Conservation (phyloP, 805 yeast genomes). For the Pichia nanzhaoensis region DNA sequence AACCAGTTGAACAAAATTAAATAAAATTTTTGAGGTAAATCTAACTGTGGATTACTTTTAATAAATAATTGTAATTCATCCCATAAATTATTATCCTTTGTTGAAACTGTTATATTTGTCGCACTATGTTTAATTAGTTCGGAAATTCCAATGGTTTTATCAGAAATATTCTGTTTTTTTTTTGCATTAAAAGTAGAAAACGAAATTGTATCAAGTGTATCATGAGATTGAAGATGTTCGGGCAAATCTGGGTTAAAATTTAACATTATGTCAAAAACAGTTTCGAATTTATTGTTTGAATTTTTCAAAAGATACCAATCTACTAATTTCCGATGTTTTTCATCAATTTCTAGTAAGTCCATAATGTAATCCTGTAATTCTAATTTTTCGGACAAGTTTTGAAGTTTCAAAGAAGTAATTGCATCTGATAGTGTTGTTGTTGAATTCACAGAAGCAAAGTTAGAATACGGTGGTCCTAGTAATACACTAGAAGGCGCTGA, state of each 20-base stretch:
- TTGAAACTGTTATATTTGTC: not conserved
- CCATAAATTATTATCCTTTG: conserved; percentile 5
- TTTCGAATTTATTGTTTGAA: conserved; percentile 7
- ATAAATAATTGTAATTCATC: conserved; percentile 31
- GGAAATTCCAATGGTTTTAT: conserved; percentile 1
- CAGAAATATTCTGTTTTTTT: too few species aligned
- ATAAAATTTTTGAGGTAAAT: conserved; percentile 36
- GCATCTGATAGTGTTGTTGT: conserved; percentile 9
- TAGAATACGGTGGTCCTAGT: not conserved
- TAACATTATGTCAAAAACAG: conserved; percentile 19
- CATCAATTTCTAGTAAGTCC: conserved; percentile 9
- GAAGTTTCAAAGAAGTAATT: not conserved
- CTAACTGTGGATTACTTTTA: conserved; percentile 30
- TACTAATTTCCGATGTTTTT: conserved; percentile 8
- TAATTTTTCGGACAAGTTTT: conserved; percentile 3
- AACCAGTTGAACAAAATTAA: conserved; percentile 35
- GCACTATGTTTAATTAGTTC: not conserved
- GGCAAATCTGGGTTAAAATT: conserved; percentile 15
- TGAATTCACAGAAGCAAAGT: not conserved
- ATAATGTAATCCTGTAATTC: conserved; percentile 16
- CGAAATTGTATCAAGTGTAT: not conserved
- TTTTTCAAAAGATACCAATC: conserved; percentile 13
- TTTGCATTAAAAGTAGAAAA: too few species aligned
- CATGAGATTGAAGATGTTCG: conserved; percentile 3
- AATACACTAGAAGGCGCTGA: not conserved